Percentiles rank a stretch among this genome's conserved stretches.
phyloP scores from a whole-genome alignment of 2,329 filamentous ascomycete genomes.

The Trichophyton rubrum region DNA sequence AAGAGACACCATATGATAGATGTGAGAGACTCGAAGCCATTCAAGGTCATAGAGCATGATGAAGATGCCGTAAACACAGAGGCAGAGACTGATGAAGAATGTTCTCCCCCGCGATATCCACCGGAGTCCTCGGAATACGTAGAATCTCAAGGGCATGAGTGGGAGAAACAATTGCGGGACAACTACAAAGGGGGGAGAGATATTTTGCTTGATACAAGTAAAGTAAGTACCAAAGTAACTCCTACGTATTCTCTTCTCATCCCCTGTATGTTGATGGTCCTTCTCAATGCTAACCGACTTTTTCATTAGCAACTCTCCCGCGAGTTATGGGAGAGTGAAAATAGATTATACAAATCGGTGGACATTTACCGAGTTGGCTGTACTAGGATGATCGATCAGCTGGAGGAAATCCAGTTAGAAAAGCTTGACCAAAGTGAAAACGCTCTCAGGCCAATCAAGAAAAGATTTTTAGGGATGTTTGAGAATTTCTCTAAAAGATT shows the following conservation, averaged over 20 bases:
- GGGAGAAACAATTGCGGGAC: neutral
- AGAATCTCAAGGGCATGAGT: too few species aligned
- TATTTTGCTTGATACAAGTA: constrained; percentile 19
- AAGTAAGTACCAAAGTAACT: constrained; percentile 17
- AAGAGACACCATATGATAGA: neutral
- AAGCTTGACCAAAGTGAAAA: constrained; percentile 24
- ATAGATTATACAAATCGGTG: constrained; percentile 32
- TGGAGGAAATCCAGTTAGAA: constrained; percentile 30
- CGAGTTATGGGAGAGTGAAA: constrained; percentile 38
- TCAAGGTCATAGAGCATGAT: neutral
- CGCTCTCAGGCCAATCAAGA: constrained; percentile 20
- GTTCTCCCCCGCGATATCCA: neutral
- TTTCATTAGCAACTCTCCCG: constrained; percentile 29
- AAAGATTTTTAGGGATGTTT: constrained; percentile 21
- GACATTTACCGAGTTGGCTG: constrained; percentile 35
- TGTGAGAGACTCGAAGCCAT: neutral
- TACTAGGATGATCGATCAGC: constrained; percentile 30
- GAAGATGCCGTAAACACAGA: neutral
- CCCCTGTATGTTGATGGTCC: neutral
- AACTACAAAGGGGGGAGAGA: constrained; percentile 11
- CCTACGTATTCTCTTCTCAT: neutral
- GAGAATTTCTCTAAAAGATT: constrained; percentile 21
- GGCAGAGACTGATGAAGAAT: neutral
- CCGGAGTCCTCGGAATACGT: neutral
- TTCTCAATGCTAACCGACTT: neutral